Conservation (phyloP, 345 rosid genomes). For the Cochlearia excelsa region DNA sequence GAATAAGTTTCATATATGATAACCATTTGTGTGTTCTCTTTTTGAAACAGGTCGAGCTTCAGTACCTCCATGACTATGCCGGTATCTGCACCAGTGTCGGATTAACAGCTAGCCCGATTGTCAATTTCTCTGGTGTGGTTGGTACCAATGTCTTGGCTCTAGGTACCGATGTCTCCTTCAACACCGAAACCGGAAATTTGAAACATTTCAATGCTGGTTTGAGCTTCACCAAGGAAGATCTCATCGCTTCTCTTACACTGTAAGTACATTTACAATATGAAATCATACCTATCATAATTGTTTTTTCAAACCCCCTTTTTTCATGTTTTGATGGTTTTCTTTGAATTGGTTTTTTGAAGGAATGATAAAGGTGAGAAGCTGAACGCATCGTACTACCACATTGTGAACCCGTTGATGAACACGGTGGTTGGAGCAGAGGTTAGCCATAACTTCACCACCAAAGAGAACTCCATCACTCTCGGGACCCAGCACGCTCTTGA, state of each 20-base stretch:
- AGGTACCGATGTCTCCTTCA: constrained; percentile 89
- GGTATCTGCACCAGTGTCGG: constrained; percentile 87
- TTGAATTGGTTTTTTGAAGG: constrained; percentile 37
- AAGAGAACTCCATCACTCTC: constrained; percentile 70
- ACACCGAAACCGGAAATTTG: constrained; percentile 70
- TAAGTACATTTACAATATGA: constrained; percentile 40
- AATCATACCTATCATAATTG: too few relatives aligned
- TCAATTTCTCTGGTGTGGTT: constrained; percentile 86
- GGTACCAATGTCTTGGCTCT: constrained; percentile 58
- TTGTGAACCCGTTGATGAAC: constrained; percentile 68
- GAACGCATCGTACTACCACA: constrained; percentile 88
- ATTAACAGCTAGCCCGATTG: constrained; percentile 71
- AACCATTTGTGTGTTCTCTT: not conserved
- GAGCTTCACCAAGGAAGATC: constrained; percentile 61
- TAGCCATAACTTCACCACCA: constrained; percentile 71
- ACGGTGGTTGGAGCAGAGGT: constrained; percentile 98
- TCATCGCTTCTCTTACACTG: constrained; percentile 75
- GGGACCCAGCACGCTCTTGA: constrained; percentile 90
- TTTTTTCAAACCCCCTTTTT: not conserved
- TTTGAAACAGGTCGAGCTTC: constrained; percentile 68
- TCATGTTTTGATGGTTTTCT: not conserved
- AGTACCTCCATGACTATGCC: constrained; percentile 85
- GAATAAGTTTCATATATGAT: not conserved
- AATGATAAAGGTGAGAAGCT: constrained; percentile 76
- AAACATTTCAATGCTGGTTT: constrained; percentile 75